Percentiles rank a stretch among this genome's conserved stretches.
Evolutionary conservation across 1,284 basidiomycete genomes (phyloP).

Genomic region (Peniophora sp.): DNA sequence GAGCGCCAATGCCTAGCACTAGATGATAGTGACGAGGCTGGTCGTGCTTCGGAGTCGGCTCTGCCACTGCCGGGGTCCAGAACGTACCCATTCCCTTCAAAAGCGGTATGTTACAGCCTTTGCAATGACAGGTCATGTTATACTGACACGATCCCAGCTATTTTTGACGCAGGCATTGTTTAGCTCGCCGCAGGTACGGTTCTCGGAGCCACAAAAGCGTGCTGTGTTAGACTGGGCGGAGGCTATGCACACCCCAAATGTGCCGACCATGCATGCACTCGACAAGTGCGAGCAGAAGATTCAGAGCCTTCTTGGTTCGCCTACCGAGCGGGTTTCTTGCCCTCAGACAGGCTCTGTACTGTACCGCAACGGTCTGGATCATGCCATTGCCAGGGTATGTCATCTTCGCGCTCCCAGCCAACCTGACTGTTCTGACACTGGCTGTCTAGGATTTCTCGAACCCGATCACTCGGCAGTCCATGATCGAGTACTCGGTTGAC

Average conservation of each 20-base stretch:
- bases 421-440: too few species aligned
- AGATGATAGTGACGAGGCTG: too few species aligned
- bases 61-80: too few species aligned
- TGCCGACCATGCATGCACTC: background rate
- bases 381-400: background rate
- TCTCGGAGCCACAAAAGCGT: background rate
- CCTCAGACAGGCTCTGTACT: background rate
- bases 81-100: background rate
- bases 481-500: background rate
- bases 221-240: background rate
- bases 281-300: background rate
- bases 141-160: background rate
- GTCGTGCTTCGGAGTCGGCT: too few species aligned
- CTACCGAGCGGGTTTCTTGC: background rate
- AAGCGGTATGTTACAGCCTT: background rate
- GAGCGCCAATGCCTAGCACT: too few species aligned
- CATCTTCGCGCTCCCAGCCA: background rate
- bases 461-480: background rate
- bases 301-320: background rate
- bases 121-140: background rate
- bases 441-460: background rate
- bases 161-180: background rate
- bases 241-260: background rate
- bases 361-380: background rate
- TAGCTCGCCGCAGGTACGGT: background rate